Evolutionary conservation across 805 yeast species (phyloP), one percentile per base, ranked within the genome.

Genomic region (Candida caryicola): DNA sequence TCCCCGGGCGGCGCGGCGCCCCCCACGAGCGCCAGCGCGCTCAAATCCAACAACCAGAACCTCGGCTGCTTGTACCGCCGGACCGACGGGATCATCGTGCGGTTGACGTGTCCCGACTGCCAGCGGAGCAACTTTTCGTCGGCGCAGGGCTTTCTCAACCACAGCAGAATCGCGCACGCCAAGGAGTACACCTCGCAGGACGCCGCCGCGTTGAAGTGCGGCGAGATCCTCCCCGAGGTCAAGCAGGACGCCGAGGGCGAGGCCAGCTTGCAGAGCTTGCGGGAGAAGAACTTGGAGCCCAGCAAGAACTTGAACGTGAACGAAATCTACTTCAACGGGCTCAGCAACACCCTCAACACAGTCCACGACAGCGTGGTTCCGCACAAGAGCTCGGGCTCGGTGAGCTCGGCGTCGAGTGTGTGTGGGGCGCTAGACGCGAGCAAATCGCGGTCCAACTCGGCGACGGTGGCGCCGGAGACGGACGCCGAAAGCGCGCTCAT

Each of bases 71-170:
- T 82, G 3, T 82, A 80, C 51, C 67, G 80, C 44, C 58, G 88
- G 43, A 76, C 82, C 4, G 93, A 85, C 55, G 90, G 90, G 2
- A 69, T 82, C 1, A 60, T 82, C 15, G 88, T 85, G 2, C 69
- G 79, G 34, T 67, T 85, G 26, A 79, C 78, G 6, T 85, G 95
- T 55, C 76, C 80, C 1, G 74, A 71, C 35, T 85, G 95, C 59
- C 73, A 68, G 8, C 59, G 90, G 36, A 71, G 79, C 29, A 85
- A 83, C 44, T 85, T 85, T 52, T 80, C 86, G 6, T 77, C 85
- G 10, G 86, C 89, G 0, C 93, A 85, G 54, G 93, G 93, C 12
- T 83, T 85, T 48, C 70, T 84, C 26, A 85, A 84, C 55, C 95
- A 85, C 57, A 76, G 83, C 37, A 68, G 93, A 41, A 72, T 82